A percentile compares a stretch with the other conserved stretches of the same genome.
These are phyloP conservation scores for Eucalyptus pauciflora DNA, from an alignment of 345 rosid species.

Conservation along the genomic window DNA sequence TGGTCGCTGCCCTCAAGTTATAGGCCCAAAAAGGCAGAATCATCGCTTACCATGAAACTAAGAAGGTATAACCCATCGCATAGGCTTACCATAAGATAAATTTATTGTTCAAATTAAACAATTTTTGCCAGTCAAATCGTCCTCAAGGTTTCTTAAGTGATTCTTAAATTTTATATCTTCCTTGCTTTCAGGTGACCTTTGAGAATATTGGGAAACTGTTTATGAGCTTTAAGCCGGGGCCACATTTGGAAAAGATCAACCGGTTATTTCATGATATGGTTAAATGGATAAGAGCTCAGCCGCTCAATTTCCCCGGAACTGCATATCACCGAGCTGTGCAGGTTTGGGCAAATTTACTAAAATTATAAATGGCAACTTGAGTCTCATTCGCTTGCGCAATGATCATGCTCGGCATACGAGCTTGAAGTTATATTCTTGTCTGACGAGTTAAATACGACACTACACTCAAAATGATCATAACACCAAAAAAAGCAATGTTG, in stretches of 20 bases:
- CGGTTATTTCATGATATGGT: slow-evolving; percentile 4
- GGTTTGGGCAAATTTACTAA: not conserved
- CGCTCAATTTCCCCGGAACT: slow-evolving; percentile 24
- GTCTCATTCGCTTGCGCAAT: not conserved
- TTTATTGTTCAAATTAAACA: not conserved
- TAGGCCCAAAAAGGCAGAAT: slow-evolving; percentile 17
- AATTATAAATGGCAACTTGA: not conserved
- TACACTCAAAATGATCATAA: not conserved
- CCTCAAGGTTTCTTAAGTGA: not conserved
- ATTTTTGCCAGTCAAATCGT: not conserved
- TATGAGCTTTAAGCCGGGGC: slow-evolving; percentile 23
- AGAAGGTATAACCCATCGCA: not conserved
- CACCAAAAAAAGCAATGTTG: not conserved
- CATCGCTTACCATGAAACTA: not conserved
- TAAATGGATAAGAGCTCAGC: slow-evolving; percentile 19
- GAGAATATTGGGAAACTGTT: slow-evolving; percentile 20
- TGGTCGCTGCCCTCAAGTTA: slow-evolving; percentile 13
- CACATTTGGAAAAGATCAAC: slow-evolving; percentile 1
- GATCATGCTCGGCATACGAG: not conserved
- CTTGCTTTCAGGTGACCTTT: slow-evolving; percentile 9
- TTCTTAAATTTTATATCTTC: not conserved
- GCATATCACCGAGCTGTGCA: slow-evolving; percentile 9
- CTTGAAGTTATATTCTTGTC: not conserved
- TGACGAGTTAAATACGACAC: not conserved
- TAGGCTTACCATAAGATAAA: too few species aligned